Conservation (phyloP, 305 asterid species). For the Stenogyne calaminthoides region DNA sequence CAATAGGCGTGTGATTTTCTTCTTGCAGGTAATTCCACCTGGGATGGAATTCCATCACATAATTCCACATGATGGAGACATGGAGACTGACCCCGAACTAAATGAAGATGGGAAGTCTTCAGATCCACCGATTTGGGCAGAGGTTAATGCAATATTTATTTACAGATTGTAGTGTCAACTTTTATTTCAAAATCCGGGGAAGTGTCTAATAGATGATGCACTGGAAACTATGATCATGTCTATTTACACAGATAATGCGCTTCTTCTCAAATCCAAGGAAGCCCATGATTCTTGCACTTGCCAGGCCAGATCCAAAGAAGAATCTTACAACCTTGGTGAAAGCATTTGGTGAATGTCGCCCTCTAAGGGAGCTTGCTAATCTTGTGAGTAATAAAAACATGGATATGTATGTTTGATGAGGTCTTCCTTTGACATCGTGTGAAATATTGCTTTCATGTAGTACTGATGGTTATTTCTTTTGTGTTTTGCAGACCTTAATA, state of each 20-base stretch:
- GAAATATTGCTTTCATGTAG: conserved; percentile 2
- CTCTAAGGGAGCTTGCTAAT: conserved; percentile 83
- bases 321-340: conserved; percentile 79
- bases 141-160: conserved; percentile 44
- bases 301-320: conserved; percentile 97
- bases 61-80: conserved; percentile 84
- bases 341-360: conserved; percentile 93
- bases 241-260: conserved; percentile 74
- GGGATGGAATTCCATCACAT: conserved; percentile 97
- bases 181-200: conserved; percentile 14
- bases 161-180: background rate
- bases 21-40: conserved; percentile 82
- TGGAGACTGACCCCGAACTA: conserved; percentile 72
- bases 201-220: conserved; percentile 44
- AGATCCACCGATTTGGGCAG: conserved; percentile 82
- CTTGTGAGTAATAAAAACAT: conserved; percentile 50
- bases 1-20: conserved; percentile 14
- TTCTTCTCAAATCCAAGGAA: conserved; percentile 89
- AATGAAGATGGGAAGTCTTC: conserved; percentile 73
- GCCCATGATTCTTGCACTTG: conserved; percentile 98
- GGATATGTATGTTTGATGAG: conserved; percentile 11
- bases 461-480: conserved; percentile 25
- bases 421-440: conserved; percentile 6
- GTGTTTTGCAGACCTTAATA: conserved; percentile 70
- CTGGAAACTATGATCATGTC: conserved; percentile 55